Base-by-base conservation (phyloP, 208 protist genomes). In the Trypanosoma mega region DNA sequence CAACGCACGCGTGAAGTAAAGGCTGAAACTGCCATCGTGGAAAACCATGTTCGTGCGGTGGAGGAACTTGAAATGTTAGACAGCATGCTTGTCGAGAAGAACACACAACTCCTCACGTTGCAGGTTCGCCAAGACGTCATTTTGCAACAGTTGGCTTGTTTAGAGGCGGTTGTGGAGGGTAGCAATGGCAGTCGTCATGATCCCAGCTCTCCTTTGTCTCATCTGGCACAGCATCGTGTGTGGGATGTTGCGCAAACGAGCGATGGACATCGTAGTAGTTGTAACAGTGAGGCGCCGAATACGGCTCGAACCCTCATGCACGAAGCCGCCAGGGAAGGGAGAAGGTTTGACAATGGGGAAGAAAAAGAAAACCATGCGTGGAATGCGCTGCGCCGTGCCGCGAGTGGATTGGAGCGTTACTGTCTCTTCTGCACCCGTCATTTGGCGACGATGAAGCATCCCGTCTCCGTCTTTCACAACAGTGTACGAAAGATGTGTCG, bases 61-160 rank as follows among this genome's bases (percentile, higher is more conserved):
- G 83, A 87, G 41, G 76, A 87, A 57, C 66, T 90, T n/a, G 67
- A 74, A 29, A 66, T 85, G 41, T 54, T 90, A 44, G 59, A 61
- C 3, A 67, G 75, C 24, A 90, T 90, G 83, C 57, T 79, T 31
- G 29, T 60, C 12, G 80, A 90, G 45, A 78, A 75, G 58, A 69
- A 74, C 55, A 76, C 76, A 34, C 73, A 65, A 29, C 64, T 86
- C 6, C 31, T 47, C 7, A 52, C 68, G 16, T 49, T 71, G 33
- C 66, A 75, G 49, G 39, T 18, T n/a, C 67, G 68, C 3, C 77
- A 74, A 1, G 47, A 74, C 1, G 48, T 61, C n/a, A 58, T 87
- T 46, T 47, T 69, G 14, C 45, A 69, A 21, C 63, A 62, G 26
- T 41, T 69, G 66, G 43, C 46, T 37, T n/a, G 62, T 76, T 37